Evolutionary conservation across 2,329 filamentous ascomycete species (phyloP).

Genomic region (Pyrenophora teres): DNA sequence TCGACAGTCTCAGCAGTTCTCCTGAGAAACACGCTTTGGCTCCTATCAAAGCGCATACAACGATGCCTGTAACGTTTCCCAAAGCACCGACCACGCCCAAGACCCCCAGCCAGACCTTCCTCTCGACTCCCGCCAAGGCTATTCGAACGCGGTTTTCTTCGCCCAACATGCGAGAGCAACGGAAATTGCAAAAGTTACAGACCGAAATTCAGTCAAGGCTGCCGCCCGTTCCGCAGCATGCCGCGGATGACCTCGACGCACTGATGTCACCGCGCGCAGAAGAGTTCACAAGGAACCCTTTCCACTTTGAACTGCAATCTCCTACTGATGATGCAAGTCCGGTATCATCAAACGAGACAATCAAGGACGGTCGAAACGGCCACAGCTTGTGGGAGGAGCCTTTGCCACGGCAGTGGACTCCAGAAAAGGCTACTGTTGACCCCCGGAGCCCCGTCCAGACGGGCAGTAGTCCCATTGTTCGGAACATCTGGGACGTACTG

Average conservation of each 20-base stretch:
- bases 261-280: constrained; percentile 73
- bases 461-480: constrained; percentile 74
- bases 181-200: constrained; percentile 47
- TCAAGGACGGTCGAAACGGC: constrained; percentile 37
- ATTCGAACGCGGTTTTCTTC: constrained; percentile 48
- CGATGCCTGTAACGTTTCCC: constrained; percentile 10
- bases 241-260: constrained; percentile 53
- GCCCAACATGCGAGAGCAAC: constrained; percentile 47
- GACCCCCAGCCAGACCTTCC: constrained; percentile 24
- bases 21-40: constrained; percentile 17
- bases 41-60: constrained; percentile 14
- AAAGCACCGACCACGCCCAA: constrained; percentile 23
- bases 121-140: constrained; percentile 37
- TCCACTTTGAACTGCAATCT: constrained; percentile 41
- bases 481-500: constrained; percentile 78
- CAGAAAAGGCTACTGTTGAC: constrained; percentile 66
- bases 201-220: constrained; percentile 47
- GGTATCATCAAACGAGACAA: constrained; percentile 39
- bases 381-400: constrained; percentile 34
- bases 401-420: constrained; percentile 44
- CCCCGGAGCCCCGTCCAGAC: constrained; percentile 76
- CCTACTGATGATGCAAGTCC: constrained; percentile 35
- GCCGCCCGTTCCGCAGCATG: constrained; percentile 34
- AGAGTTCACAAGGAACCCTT: constrained; percentile 66
- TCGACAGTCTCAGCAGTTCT: constrained; percentile 35